Conservation (phyloP, 257 asterid genomes). For the Capsicum baccatum region DNA sequence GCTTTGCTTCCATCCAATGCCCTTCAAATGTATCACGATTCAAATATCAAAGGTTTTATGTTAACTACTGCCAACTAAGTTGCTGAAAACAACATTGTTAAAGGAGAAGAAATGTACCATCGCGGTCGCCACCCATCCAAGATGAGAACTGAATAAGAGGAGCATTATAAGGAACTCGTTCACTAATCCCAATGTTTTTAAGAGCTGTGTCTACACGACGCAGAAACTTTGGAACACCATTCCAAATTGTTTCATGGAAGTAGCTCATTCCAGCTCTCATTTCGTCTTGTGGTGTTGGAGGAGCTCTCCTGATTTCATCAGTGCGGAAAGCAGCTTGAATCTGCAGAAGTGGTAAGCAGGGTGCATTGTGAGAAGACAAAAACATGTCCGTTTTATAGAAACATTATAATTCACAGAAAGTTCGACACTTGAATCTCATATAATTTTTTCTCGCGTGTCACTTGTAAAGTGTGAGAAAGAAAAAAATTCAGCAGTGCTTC, state of each 20-base stretch:
- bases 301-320: constrained; percentile 58
- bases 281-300: constrained; percentile 64
- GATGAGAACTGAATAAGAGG: constrained; percentile 60
- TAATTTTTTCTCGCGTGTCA: background rate
- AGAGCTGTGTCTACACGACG: constrained; percentile 61
- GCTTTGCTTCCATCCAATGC: background rate
- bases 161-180: constrained; percentile 61
- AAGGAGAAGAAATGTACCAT: constrained; percentile 37
- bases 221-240: constrained; percentile 57
- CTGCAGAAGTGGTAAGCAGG: constrained; percentile 27
- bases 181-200: constrained; percentile 52
- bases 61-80: background rate
- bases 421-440: background rate
- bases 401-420: background rate
- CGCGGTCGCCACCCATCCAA: constrained; percentile 70
- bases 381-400: background rate
- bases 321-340: constrained; percentile 66
- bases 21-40: constrained; percentile 11
- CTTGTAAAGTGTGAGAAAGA: background rate
- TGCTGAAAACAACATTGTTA: background rate
- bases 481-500: background rate
- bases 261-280: constrained; percentile 69
- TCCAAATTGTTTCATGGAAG: constrained; percentile 63
- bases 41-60: constrained; percentile 8
- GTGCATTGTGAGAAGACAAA: background rate